These are phyloP conservation scores for Anacardium occidentale DNA, from an alignment of 345 rosid genomes.

Conservation along the genomic window DNA sequence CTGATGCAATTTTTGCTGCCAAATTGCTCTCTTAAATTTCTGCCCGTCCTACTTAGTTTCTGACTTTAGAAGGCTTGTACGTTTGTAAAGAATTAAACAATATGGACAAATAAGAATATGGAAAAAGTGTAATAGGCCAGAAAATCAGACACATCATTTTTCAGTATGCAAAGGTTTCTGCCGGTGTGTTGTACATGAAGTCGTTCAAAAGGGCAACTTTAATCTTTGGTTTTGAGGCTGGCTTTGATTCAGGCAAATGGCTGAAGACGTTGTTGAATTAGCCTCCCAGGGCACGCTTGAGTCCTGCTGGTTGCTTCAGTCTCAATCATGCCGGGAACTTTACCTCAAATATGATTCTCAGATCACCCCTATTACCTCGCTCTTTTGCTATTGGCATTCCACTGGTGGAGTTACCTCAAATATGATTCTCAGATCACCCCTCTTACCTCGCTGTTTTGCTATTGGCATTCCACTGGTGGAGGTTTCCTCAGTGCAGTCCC, in stretches of 20 bases:
- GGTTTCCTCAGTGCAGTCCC: constrained; percentile 63
- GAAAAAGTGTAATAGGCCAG: not conserved
- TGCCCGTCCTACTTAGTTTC: too few species aligned
- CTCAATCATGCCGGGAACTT: constrained; percentile 75
- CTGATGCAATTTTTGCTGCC: too few species aligned
- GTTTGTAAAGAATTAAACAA: not conserved
- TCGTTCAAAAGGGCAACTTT: not conserved
- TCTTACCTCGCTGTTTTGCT: constrained; percentile 69
- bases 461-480: constrained; percentile 85
- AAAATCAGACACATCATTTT: constrained; percentile 17
- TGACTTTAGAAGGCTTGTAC: too few species aligned
- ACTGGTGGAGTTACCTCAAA: constrained; percentile 84
- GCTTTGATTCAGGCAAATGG: constrained; percentile 12
- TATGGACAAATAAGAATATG: not conserved
- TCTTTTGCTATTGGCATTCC: constrained; percentile 91
- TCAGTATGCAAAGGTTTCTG: constrained; percentile 1
- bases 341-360: constrained; percentile 79
- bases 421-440: constrained; percentile 71
- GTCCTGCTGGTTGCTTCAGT: constrained; percentile 69
- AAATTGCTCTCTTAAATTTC: too few species aligned
- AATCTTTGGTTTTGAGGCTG: not conserved
- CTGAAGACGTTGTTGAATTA: constrained; percentile 17
- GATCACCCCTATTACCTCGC: constrained; percentile 67
- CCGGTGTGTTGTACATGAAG: not conserved
- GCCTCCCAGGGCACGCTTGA: constrained; percentile 65